These are phyloP conservation scores for Aspergillus sp. DNA, from an alignment of 2,329 filamentous ascomycete species.

Conservation along the genomic window DNA sequence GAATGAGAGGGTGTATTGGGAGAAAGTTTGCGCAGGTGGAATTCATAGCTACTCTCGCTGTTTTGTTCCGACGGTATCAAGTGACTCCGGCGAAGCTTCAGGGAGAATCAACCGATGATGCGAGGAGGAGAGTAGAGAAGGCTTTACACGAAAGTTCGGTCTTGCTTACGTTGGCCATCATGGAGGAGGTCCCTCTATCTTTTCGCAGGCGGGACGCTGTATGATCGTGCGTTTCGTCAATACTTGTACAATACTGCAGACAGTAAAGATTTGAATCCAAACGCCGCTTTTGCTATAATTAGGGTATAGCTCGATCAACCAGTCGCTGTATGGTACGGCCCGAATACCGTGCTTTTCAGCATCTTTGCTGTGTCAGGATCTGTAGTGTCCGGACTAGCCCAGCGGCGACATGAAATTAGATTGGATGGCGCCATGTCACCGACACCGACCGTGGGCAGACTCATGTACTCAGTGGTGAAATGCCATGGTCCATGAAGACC, in stretches of 20 bases:
- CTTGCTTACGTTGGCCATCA: not conserved
- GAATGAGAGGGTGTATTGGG: conserved; percentile 21
- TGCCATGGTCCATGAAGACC: conserved; percentile 6
- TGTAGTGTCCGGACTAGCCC: not conserved
- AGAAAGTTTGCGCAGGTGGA: conserved; percentile 29
- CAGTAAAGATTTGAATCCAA: no score
- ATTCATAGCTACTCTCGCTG: conserved; percentile 18
- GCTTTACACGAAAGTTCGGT: not conserved
- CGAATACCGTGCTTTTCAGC: not conserved
- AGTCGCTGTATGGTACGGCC: not conserved
- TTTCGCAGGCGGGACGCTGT: not conserved
- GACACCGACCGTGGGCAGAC: not conserved
- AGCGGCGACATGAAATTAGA: not conserved
- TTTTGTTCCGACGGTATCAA: conserved; percentile 17
- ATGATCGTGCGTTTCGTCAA: no score
- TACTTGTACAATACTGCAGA: no score
- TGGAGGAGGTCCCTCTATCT: not conserved
- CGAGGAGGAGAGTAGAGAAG: not conserved
- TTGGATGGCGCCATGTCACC: not conserved
- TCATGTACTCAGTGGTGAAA: conserved; percentile 9
- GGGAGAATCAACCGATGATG: not conserved
- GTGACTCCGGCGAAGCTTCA: not conserved
- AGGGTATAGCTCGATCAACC: no score
- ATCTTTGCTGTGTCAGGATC: not conserved
- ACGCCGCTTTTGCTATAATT: no score